These are phyloP conservation scores for Aspergillus ustus DNA, from an alignment of 2,329 filamentous ascomycete genomes.

Conservation along the genomic window DNA sequence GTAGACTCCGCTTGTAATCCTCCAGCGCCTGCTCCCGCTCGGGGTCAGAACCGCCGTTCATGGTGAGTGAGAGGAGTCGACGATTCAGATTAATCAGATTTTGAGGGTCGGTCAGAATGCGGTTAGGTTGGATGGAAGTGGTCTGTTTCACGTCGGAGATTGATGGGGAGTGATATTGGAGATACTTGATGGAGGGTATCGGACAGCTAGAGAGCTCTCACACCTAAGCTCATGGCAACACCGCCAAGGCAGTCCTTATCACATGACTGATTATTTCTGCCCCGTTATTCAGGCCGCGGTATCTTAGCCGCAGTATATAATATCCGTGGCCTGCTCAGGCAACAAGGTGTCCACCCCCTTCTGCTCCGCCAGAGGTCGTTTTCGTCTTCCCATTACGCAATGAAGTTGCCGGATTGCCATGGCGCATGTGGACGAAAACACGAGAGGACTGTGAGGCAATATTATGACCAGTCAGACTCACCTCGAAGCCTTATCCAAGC, in stretches of 20 bases:
- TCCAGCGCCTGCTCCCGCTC: constrained; percentile 71
- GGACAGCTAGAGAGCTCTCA: constrained; percentile 36
- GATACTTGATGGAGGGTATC: constrained; percentile 24
- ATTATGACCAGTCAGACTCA: not conserved
- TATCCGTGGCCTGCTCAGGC: constrained; percentile 24
- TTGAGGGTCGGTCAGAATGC: not conserved
- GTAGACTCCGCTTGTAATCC: constrained; percentile 77
- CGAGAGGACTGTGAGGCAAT: not conserved
- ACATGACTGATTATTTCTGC: constrained; percentile 19
- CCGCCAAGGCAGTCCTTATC: constrained; percentile 11
- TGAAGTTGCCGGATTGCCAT: constrained; percentile 5
- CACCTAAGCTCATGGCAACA: constrained; percentile 27
- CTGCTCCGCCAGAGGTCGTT: constrained; percentile 6
- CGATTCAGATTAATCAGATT: constrained; percentile 6
- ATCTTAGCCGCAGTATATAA: constrained; percentile 21
- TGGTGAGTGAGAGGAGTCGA: constrained; percentile 28
- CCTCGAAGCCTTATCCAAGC: not conserved
- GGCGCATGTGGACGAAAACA: not conserved
- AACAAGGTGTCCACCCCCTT: constrained; percentile 21
- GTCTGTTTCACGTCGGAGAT: not conserved
- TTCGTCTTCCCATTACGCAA: constrained; percentile 23
- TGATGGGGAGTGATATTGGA: constrained; percentile 16
- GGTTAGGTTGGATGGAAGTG: not conserved
- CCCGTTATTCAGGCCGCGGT: constrained; percentile 11
- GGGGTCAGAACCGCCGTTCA: constrained; percentile 52